Evolutionary conservation across 371 early-diverging fungal genomes (phyloP).

Genomic region (Mucor lusitanicus): DNA sequence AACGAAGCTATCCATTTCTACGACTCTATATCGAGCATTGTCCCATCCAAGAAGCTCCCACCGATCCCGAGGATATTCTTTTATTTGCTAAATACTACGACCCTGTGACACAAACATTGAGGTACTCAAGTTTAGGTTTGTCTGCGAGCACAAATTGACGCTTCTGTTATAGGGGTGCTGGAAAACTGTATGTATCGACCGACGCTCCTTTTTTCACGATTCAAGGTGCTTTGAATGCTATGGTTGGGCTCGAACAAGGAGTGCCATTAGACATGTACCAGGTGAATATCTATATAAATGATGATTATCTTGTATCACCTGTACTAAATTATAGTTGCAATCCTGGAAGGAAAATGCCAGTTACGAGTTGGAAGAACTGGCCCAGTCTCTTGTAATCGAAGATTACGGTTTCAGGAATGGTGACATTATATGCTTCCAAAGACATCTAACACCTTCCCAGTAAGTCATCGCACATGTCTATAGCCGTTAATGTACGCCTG

Average conservation of each 20-base stretch:
- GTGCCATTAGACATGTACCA: constrained; percentile 20
- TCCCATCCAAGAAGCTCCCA: background rate
- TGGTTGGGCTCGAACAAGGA: constrained; percentile 27
- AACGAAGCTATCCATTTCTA: constrained; percentile 2
- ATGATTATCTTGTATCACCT: background rate
- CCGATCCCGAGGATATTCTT: background rate
- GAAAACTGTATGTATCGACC: constrained; percentile 57
- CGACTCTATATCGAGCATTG: constrained; percentile 18
- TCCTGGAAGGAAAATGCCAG: background rate
- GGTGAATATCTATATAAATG: constrained; percentile 31
- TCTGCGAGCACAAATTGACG: background rate
- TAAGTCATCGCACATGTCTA: background rate
- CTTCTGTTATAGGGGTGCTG: constrained; percentile 42
- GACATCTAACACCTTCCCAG: constrained; percentile 49
- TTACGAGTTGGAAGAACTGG: background rate
- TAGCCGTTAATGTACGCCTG: background rate
- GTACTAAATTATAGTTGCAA: background rate
- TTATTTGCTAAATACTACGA: constrained; percentile 30
- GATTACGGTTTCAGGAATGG: constrained; percentile 76
- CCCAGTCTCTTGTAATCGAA: background rate
- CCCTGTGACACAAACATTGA: constrained; percentile 12
- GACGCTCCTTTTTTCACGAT: constrained; percentile 59
- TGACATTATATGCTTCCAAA: constrained; percentile 84
- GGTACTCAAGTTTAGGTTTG: constrained; percentile 7
- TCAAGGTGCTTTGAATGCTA: constrained; percentile 48